Percentiles rank a stretch among this genome's conserved stretches.
Evolutionary conservation across 75 land plant species (phyloP).

Genomic region (Selaginella tamariscina): DNA sequence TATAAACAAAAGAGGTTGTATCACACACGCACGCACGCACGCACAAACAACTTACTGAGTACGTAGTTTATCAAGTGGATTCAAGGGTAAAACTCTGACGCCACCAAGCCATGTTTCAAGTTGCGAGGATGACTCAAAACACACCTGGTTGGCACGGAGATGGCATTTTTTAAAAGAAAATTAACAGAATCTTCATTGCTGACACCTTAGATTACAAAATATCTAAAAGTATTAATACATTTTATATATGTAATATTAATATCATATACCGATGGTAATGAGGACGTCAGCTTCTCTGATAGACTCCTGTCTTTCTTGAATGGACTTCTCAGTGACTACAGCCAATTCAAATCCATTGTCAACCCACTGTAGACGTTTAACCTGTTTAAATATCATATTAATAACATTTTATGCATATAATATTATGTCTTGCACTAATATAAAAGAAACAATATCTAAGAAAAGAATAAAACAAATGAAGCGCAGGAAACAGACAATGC

Average conservation of each 20-base stretch:
- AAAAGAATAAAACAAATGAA: neutral
- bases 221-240: neutral
- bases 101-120: slow-evolving; percentile 61
- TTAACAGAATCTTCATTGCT: slow-evolving; percentile 36
- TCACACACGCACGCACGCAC: too few species aligned
- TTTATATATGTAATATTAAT: neutral
- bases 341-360: slow-evolving; percentile 62
- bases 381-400: too few species aligned
- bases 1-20: too few species aligned
- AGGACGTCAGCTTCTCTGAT: slow-evolving; percentile 34
- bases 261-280: slow-evolving; percentile 28
- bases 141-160: slow-evolving; percentile 40
- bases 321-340: slow-evolving; percentile 42
- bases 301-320: slow-evolving; percentile 14
- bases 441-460: too few species aligned
- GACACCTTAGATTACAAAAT: too few species aligned
- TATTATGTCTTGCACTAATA: too few species aligned
- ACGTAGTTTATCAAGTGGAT: slow-evolving; percentile 23
- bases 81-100: slow-evolving; percentile 22
- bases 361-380: slow-evolving; percentile 63
- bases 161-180: slow-evolving; percentile 30
- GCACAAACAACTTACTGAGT: too few species aligned
- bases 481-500: neutral
- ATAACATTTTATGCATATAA: too few species aligned
- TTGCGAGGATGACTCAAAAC: slow-evolving; percentile 46